Conservation (phyloP, 805 yeast species). For the Candida sithepensis region DNA sequence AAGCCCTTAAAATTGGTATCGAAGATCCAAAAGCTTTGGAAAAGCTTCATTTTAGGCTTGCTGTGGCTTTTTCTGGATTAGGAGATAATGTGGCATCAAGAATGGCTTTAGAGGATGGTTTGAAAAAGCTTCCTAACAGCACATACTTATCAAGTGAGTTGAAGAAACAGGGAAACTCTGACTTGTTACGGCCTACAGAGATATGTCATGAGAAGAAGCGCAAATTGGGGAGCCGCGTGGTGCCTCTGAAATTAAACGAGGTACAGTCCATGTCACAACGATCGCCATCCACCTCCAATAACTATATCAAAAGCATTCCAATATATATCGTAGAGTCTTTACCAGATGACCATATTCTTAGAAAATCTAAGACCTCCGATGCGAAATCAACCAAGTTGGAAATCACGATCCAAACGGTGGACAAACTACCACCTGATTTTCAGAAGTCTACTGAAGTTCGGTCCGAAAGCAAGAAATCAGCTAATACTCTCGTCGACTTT, state of each 20-base stretch:
- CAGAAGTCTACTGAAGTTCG: neutral
- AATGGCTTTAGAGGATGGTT: constrained; percentile 30
- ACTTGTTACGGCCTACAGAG: neutral
- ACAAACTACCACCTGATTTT: constrained; percentile 17
- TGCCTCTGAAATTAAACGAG: neutral
- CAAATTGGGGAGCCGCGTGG: neutral
- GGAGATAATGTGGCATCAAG: constrained; percentile 27
- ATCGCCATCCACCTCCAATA: neutral
- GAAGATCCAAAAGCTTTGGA: constrained; percentile 31
- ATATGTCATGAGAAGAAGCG: neutral
- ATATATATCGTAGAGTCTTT: neutral
- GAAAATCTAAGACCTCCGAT: no score
- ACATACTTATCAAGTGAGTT: neutral
- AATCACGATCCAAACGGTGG: constrained; percentile 16
- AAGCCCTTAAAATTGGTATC: constrained; percentile 37
- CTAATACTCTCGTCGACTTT: neutral
- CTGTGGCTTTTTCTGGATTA: constrained; percentile 36
- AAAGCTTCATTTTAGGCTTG: constrained; percentile 52
- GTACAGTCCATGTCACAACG: neutral
- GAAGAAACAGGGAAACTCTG: neutral
- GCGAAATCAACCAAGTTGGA: neutral
- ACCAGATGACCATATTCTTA: neutral
- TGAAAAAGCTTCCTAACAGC: neutral
- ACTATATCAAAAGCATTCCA: neutral
- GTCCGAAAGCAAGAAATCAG: neutral